phyloP scores from a whole-genome alignment of 2,329 filamentous ascomycete genomes.

The Orbilia ellipsospora region DNA sequence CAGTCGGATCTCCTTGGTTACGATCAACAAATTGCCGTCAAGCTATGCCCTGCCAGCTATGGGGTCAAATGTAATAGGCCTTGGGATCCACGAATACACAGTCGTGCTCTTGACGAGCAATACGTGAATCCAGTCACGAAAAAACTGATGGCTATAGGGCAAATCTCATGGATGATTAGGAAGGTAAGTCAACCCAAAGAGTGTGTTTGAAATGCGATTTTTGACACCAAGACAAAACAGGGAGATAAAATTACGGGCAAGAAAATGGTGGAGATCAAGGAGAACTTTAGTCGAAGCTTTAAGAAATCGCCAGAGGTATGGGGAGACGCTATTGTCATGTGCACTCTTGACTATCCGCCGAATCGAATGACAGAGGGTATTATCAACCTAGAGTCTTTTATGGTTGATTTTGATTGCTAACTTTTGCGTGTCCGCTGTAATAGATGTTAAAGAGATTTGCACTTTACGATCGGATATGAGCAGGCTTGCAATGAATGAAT shows the following conservation, averaged over 20 bases:
- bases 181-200: constrained; percentile 13
- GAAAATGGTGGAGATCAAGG: constrained; percentile 20
- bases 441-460: constrained; percentile 42
- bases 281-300: constrained; percentile 34
- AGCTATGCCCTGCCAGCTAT: constrained; percentile 40
- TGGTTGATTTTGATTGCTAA: not conserved
- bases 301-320: constrained; percentile 31
- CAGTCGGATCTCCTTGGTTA: constrained; percentile 20
- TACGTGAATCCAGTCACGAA: constrained; percentile 26
- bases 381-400: not conserved
- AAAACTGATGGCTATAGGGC: constrained; percentile 31
- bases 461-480: constrained; percentile 33
- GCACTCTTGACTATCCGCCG: constrained; percentile 31
- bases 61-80: constrained; percentile 28
- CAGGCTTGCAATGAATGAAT: constrained; percentile 32
- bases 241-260: constrained; percentile 36
- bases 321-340: constrained; percentile 42
- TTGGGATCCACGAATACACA: constrained; percentile 25
- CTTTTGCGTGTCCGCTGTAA: not conserved
- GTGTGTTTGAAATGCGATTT: not conserved
- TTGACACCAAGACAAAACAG: not conserved
- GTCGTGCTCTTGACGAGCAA: not conserved
- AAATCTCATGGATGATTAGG: constrained; percentile 31
- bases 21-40: constrained; percentile 31
- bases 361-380: constrained; percentile 29